phyloP scores from a whole-genome alignment of 805 yeast genomes.

The Candida arabinofermentans region DNA sequence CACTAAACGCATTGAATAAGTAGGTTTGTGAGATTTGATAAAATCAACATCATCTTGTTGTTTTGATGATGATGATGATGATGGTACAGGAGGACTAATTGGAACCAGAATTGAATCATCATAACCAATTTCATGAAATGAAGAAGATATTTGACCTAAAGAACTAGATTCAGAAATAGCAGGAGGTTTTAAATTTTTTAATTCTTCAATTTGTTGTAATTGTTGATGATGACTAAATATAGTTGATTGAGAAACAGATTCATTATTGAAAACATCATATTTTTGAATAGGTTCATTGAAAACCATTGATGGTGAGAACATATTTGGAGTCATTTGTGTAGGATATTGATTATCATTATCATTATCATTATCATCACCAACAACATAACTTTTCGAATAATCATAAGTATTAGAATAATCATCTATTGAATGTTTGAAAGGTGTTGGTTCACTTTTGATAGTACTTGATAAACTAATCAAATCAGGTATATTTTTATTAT shows the following conservation, averaged over 20 bases:
- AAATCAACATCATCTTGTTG: not conserved
- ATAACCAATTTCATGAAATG: conserved; percentile 27
- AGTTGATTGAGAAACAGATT: conserved; percentile 3
- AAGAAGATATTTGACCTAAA: not conserved
- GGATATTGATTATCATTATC: conserved; percentile 1
- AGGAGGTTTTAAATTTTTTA: conserved; percentile 1
- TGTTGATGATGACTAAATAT: not conserved
- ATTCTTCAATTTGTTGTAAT: not conserved
- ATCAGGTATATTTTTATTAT: conserved; percentile 19
- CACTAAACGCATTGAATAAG: conserved; percentile 25
- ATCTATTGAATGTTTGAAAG: not conserved
- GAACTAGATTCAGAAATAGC: conserved; percentile 11
- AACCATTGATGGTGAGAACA: conserved; percentile 29
- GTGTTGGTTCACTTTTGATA: conserved; percentile 7
- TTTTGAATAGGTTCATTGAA: conserved; percentile 25
- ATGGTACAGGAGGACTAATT: not conserved
- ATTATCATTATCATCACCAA: conserved; percentile 1
- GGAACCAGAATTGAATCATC: conserved; percentile 12
- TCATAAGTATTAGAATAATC: conserved; percentile 1
- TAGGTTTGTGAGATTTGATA: conserved; percentile 7
- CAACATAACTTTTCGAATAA: conserved; percentile 1
- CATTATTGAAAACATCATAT: conserved; percentile 16
- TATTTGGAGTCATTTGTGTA: conserved; percentile 25
- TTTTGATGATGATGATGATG: not conserved
- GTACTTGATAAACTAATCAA: conserved; percentile 30